These are phyloP conservation scores for Penicilliopsis zonata DNA, from an alignment of 495 filamentous ascomycete species.

Conservation along the genomic window DNA sequence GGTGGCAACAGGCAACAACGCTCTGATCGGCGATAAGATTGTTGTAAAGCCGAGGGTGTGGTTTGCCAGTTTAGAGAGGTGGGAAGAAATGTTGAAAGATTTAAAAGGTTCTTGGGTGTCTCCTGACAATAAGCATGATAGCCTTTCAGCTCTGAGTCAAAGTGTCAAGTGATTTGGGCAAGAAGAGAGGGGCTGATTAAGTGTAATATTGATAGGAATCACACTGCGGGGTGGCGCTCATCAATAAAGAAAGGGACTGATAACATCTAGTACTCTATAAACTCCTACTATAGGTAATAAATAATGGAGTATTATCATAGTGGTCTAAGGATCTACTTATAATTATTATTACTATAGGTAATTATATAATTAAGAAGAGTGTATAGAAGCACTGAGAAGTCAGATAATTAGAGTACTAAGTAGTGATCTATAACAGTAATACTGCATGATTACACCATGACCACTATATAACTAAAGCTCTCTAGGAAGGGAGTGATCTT, in stretches of 20 bases:
- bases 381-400: background rate
- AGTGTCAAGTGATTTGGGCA: constrained; percentile 10
- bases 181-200: constrained; percentile 9
- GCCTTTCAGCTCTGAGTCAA: constrained; percentile 15
- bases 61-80: background rate
- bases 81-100: constrained; percentile 1
- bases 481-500: too few relatives aligned
- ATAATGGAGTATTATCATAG: too few relatives aligned
- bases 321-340: too few relatives aligned
- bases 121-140: background rate
- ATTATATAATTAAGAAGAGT: background rate
- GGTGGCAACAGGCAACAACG: constrained; percentile 20
- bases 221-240: constrained; percentile 3
- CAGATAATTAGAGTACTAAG: background rate
- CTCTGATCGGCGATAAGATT: constrained; percentile 12
- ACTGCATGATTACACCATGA: too few relatives aligned
- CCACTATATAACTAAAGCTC: too few relatives aligned
- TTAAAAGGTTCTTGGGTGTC: background rate
- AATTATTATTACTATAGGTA: background rate
- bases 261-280: background rate
- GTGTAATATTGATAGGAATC: constrained; percentile 3
- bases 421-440: too few relatives aligned
- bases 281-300: background rate
- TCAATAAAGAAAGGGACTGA: background rate
- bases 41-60: background rate